Base-by-base conservation (phyloP, 371 early-diverging fungal species). In the Lichtheimia hyalospora region DNA sequence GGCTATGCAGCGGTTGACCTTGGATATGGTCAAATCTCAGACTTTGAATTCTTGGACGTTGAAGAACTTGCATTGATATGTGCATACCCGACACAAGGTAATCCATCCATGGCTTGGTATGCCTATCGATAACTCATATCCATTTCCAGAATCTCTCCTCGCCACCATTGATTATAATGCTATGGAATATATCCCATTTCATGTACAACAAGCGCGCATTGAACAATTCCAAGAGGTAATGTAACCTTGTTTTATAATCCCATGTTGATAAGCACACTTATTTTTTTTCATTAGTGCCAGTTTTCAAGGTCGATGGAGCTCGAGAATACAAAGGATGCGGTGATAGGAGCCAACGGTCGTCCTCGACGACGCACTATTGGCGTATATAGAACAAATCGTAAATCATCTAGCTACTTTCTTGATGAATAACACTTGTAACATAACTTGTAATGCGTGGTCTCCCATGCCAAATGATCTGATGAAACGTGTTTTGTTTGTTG, bases 21-120 rank as follows among this genome's bases (percentile, higher is more conserved):
- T 7, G 56, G 24, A 2, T 25, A 43, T n/a, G 21, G 39, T 12
- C 42, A 15, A 3, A 55, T 55, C 39, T n/a, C 39, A n/a, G 56
- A 55, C 24, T 21, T 55, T 13, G 56, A 55, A 27, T 55, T 55
- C 16, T 27, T 55, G 24, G 56, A 55, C 21, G 10, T 24, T 25
- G 43, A 44, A 44, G 56, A 55, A 16, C 13, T 55, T n/a, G 56
- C 41, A 25, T 25, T 55, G 16, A 13, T 55, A 8, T 40, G n/a
- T 41, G 46, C 34, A 34, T 34, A 34, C 34, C 34, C 34, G 10
- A 34, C 34, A 34, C 34, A 34, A 34, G 34, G 34, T 34, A 55
- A 25, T 10, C 46, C n/a, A 2, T 20, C 12, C 3, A 21, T 25
- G 24, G 56, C 39, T 39, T 54, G 41, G 16, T 15, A 10, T 16